Conservation (phyloP, 257 asterid genomes). For the Phtheirospermum japonicum region DNA sequence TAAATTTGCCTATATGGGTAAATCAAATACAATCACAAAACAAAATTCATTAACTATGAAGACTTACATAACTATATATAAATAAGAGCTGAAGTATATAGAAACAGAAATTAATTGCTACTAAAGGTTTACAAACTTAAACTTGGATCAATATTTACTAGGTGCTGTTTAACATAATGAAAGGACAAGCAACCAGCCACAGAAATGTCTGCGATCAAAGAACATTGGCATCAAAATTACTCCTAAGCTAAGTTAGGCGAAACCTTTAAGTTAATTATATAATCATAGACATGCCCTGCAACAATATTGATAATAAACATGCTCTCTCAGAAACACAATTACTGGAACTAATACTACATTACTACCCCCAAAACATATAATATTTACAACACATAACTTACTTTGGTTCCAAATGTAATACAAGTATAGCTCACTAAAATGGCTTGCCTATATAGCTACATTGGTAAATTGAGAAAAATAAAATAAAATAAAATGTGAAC, state of each 20-base stretch:
- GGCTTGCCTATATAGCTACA: neutral
- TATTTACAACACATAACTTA: neutral
- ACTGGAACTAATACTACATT: neutral
- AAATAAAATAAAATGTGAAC: neutral
- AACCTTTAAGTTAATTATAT: neutral
- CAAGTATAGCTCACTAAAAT: no score
- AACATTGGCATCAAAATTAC: neutral
- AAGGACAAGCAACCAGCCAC: slow-evolving; percentile 12
- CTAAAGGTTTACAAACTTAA: slow-evolving; percentile 3
- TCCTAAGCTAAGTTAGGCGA: neutral
- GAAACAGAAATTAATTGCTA: neutral
- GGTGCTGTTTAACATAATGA: neutral
- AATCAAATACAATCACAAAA: neutral
- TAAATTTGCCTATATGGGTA: no score
- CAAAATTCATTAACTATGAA: neutral
- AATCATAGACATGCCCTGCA: neutral
- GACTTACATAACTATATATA: neutral
- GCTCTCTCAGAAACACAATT: neutral
- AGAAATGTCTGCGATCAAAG: neutral
- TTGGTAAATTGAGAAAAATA: neutral
- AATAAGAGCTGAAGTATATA: neutral
- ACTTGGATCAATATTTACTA: neutral
- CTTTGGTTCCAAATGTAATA: neutral
- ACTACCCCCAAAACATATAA: neutral
- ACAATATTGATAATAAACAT: neutral